Evolutionary conservation across 2,329 filamentous ascomycete genomes (phyloP).

Genomic region (Epichloe sibirici): DNA sequence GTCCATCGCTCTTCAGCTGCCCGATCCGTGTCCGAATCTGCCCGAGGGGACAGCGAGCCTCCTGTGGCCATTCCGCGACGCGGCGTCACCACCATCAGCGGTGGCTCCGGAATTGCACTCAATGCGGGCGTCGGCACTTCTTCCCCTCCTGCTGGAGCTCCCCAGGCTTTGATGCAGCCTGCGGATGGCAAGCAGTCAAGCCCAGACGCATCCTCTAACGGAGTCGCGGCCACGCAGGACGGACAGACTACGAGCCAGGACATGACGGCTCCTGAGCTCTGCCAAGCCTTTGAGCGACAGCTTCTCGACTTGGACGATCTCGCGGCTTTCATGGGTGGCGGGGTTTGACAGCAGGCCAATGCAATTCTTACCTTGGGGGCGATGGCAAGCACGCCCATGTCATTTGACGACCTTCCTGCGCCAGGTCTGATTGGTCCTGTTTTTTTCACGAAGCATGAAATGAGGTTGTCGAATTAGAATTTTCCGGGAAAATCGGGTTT

Average conservation of each 20-base stretch:
- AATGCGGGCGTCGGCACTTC: conserved; percentile 34
- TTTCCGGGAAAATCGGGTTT: not conserved
- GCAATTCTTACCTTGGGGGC: no score
- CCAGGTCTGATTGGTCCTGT: not conserved
- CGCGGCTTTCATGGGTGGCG: conserved; percentile 50
- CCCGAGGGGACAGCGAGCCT: conserved; percentile 40
- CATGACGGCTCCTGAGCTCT: conserved; percentile 47
- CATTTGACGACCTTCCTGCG: no score
- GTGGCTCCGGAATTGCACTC: conserved; percentile 36
- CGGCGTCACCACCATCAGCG: conserved; percentile 47
- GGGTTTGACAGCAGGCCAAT: conserved; percentile 30
- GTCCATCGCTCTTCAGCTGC: conserved; percentile 20
- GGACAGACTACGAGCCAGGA: conserved; percentile 30
- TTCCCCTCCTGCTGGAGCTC: conserved; percentile 20
- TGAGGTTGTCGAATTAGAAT: not conserved
- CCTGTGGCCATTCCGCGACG: conserved; percentile 35
- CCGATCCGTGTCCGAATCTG: conserved; percentile 27
- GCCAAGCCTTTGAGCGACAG: conserved; percentile 46
- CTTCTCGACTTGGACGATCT: conserved; percentile 48
- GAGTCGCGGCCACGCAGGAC: conserved; percentile 19
- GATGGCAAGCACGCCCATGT: no score
- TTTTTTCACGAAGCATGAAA: not conserved
- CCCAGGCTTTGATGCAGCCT: conserved; percentile 13
- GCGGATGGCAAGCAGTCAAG: conserved; percentile 26
- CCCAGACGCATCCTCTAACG: conserved; percentile 20